phyloP scores from a whole-genome alignment of 352 stramenopile species.

The Labyrinthula sp. region DNA sequence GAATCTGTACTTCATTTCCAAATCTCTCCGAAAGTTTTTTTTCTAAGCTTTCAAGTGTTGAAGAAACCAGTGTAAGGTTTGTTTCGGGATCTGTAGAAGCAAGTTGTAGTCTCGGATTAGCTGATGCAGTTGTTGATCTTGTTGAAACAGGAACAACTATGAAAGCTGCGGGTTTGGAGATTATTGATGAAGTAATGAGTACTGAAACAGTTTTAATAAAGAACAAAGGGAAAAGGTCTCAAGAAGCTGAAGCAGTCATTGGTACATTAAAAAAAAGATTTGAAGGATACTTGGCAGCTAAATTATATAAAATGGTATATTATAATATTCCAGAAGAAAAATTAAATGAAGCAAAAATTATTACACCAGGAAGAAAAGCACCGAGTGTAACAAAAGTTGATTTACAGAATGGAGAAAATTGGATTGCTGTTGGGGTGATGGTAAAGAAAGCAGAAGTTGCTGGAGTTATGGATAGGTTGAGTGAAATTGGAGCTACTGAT shows the following conservation, averaged over 20 bases:
- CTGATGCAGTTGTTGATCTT: slow-evolving; percentile 91
- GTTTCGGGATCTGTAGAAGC: slow-evolving; percentile 92
- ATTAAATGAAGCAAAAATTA: slow-evolving; percentile 53
- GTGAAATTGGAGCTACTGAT: slow-evolving; percentile 55
- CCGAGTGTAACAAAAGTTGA: slow-evolving; percentile 63
- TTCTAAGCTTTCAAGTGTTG: slow-evolving; percentile 51
- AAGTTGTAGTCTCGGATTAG: slow-evolving; percentile 80
- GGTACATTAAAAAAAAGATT: slow-evolving; percentile 56
- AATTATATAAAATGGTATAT: slow-evolving; percentile 87
- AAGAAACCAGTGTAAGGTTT: slow-evolving; percentile 68
- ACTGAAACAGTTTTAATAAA: slow-evolving; percentile 38
- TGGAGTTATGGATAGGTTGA: slow-evolving; percentile 59
- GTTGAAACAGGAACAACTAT: slow-evolving; percentile 96
- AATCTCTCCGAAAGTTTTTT: slow-evolving; percentile 78
- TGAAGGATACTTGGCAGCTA: slow-evolving; percentile 81
- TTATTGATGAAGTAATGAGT: slow-evolving; percentile 47
- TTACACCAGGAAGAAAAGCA: slow-evolving; percentile 76
- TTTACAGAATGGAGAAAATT: slow-evolving; percentile 41
- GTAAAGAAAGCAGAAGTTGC: slow-evolving; percentile 46
- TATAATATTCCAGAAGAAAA: slow-evolving; percentile 81
- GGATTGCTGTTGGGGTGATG: slow-evolving; percentile 51
- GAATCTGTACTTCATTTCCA: slow-evolving; percentile 92
- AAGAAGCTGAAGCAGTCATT: slow-evolving; percentile 52
- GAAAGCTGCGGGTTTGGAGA: slow-evolving; percentile 43
- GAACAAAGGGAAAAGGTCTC: slow-evolving; percentile 49